Conservation (phyloP, 176 grass and related monocot genomes). For the Oryza glumipatula region DNA sequence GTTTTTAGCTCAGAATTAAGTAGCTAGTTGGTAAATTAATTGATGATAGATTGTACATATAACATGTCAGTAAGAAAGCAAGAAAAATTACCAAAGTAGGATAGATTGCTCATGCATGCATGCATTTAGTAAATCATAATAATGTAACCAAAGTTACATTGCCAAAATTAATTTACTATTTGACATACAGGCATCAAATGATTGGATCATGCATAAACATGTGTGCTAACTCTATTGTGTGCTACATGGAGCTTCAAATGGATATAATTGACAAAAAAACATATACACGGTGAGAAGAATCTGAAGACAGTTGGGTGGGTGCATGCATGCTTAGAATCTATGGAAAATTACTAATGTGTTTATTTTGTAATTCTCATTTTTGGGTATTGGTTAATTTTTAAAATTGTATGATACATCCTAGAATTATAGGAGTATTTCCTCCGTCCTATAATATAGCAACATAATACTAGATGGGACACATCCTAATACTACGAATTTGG, state of each 20-base stretch:
- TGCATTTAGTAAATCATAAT: slow-evolving; percentile 13
- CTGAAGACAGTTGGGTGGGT: background rate
- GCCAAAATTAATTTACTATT: background rate
- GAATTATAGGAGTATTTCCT: background rate
- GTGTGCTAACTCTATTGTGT: background rate
- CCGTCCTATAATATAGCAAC: no score
- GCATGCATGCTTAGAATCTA: slow-evolving; percentile 2
- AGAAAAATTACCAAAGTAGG: background rate
- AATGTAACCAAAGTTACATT: slow-evolving; percentile 14
- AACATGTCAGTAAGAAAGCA: background rate
- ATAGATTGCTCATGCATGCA: background rate
- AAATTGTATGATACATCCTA: background rate
- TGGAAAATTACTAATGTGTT: background rate
- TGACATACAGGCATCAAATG: slow-evolving; percentile 14
- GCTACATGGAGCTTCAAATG: background rate
- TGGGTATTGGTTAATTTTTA: background rate
- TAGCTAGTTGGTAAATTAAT: background rate
- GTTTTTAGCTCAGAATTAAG: background rate
- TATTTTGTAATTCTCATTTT: background rate
- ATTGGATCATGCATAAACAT: slow-evolving; percentile 3
- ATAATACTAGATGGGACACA: no score
- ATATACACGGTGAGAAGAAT: background rate
- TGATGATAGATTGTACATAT: background rate
- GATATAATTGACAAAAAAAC: background rate
- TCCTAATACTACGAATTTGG: no score